These are phyloP conservation scores for Amylostereum areolatum DNA, from an alignment of 1,284 basidiomycete species.

Conservation along the genomic window DNA sequence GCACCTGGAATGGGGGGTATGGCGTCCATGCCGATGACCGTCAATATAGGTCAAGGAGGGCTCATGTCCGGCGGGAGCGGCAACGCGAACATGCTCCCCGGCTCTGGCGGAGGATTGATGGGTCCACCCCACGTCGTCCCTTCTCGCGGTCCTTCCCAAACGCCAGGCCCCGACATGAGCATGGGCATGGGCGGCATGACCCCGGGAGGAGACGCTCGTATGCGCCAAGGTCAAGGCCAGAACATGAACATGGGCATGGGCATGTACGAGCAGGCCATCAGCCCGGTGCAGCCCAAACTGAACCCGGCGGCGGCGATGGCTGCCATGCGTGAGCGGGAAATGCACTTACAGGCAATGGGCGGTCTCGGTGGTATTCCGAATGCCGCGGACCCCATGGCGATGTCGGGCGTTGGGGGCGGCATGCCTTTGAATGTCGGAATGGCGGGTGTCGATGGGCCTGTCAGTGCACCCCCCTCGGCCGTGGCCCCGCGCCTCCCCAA, in stretches of 20 bases:
- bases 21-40: not conserved
- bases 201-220: slow-evolving; percentile 1
- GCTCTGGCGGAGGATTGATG: slow-evolving; percentile 10
- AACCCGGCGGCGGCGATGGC: not conserved
- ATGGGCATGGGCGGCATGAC: slow-evolving; percentile 9
- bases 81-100: slow-evolving; percentile 4
- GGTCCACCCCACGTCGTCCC: slow-evolving; percentile 12
- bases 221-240: slow-evolving; percentile 1
- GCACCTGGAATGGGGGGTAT: no score
- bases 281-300: not conserved
- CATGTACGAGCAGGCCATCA: slow-evolving; percentile 10
- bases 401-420: not conserved
- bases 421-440: not conserved
- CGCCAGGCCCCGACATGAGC: slow-evolving; percentile 9
- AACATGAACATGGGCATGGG: slow-evolving; percentile 9
- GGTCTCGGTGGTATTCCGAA: not conserved
- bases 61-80: not conserved
- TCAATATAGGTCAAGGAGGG: not conserved
- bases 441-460: not conserved
- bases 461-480: not conserved
- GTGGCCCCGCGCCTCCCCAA: not conserved
- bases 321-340: not conserved
- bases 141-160: not conserved
- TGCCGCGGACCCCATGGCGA: not conserved
- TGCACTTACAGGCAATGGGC: not conserved